phyloP scores from a whole-genome alignment of 2,329 filamentous ascomycete genomes.

The Exophiala alcalophila region DNA sequence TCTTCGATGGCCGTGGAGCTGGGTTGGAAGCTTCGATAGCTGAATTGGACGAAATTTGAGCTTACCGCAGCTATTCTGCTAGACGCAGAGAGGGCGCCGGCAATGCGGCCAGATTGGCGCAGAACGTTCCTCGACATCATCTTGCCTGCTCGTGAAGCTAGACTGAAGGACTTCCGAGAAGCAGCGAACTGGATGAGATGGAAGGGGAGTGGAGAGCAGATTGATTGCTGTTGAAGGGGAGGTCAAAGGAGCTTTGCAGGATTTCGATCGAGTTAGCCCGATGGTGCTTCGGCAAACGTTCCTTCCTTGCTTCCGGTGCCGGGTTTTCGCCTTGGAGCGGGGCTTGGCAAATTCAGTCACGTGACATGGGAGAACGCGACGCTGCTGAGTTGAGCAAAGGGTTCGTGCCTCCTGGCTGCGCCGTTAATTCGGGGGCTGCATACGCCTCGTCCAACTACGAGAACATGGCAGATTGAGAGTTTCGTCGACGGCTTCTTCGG shows the following conservation, averaged over 20 bases:
- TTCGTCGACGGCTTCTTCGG: too few species aligned
- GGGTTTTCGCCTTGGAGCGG: background rate
- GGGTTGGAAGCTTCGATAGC: conserved; percentile 41
- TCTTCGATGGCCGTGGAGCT: conserved; percentile 41
- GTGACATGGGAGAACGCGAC: too few species aligned
- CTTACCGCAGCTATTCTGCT: conserved; percentile 93
- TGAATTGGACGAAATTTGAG: conserved; percentile 48
- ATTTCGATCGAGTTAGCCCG: background rate
- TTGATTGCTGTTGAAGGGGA: conserved; percentile 22
- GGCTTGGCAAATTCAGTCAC: too few species aligned
- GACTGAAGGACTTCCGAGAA: conserved; percentile 22
- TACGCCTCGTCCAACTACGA: too few species aligned
- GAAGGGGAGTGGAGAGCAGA: conserved; percentile 41
- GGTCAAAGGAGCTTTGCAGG: too few species aligned
- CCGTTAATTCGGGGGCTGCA: too few species aligned
- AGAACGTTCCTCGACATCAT: conserved; percentile 98
- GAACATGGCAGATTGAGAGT: too few species aligned
- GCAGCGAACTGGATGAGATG: conserved; percentile 28
- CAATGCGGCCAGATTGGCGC: conserved; percentile 92
- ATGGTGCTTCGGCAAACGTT: too few species aligned
- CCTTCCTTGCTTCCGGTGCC: too few species aligned
- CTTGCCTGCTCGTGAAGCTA: conserved; percentile 45
- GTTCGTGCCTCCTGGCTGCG: too few species aligned
- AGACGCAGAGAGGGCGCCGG: conserved; percentile 87
- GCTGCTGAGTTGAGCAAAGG: too few species aligned